These are phyloP conservation scores for Aspergillus haitiensis DNA, from an alignment of 495 filamentous ascomycete genomes.

Conservation along the genomic window DNA sequence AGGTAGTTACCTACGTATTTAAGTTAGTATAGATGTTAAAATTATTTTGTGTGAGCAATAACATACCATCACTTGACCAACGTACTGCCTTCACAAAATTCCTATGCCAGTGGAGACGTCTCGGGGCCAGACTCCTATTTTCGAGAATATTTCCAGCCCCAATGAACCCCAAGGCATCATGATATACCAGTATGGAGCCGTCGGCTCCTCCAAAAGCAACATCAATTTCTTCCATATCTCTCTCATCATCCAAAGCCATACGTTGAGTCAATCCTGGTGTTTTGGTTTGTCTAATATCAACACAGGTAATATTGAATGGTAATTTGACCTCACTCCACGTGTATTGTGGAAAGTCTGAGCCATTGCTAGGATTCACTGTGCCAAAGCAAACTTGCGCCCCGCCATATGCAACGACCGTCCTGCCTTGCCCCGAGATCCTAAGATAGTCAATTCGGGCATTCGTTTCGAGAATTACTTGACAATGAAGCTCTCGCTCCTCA, in stretches of 20 bases:
- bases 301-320: slow-evolving; percentile 34
- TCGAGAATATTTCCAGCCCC: slow-evolving; percentile 35
- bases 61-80: slow-evolving; percentile 87
- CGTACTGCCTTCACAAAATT: slow-evolving; percentile 75
- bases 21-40: slow-evolving; percentile 14
- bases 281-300: slow-evolving; percentile 33
- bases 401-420: slow-evolving; percentile 40
- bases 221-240: slow-evolving; percentile 52
- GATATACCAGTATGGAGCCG: slow-evolving; percentile 76
- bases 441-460: slow-evolving; percentile 33
- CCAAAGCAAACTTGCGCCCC: slow-evolving; percentile 39
- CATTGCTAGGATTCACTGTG: slow-evolving; percentile 19
- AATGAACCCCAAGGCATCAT: slow-evolving; percentile 65
- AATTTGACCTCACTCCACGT: slow-evolving; percentile 52
- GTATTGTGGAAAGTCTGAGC: slow-evolving; percentile 37
- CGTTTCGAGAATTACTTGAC: slow-evolving; percentile 32
- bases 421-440: slow-evolving; percentile 34
- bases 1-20: slow-evolving; percentile 77
- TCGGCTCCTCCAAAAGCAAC: slow-evolving; percentile 71
- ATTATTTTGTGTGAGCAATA: not conserved
- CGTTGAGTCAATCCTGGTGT: slow-evolving; percentile 35
- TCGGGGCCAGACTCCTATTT: slow-evolving; percentile 43
- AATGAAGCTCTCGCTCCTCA: slow-evolving; percentile 30
- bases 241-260: slow-evolving; percentile 11
- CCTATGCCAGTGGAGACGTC: slow-evolving; percentile 87